Percentiles rank a stretch among this genome's conserved stretches.
Evolutionary conservation across 306 rosid genomes (phyloP).

Genomic region (Fragaria nilgerrensis): DNA sequence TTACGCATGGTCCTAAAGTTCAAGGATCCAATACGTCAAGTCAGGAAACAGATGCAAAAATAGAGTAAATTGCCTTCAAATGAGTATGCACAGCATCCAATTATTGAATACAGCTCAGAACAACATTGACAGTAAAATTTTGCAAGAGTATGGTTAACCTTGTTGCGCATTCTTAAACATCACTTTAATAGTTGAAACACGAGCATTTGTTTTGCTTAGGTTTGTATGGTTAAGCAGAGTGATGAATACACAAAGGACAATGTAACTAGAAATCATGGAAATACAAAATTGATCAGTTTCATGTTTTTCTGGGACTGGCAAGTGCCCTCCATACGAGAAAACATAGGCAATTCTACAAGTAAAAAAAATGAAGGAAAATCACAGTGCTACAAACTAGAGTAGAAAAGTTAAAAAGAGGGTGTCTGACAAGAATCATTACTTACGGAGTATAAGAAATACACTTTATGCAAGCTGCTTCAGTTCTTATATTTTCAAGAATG

Average conservation of each 20-base stretch:
- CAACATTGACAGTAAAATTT: not conserved
- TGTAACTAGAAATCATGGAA: not conserved
- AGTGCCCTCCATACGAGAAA: not conserved
- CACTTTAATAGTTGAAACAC: not conserved
- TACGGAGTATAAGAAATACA: not conserved
- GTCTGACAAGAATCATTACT: not conserved
- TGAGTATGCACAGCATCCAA: not conserved
- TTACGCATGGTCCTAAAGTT: not conserved
- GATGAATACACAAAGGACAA: not conserved
- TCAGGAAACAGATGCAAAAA: not conserved
- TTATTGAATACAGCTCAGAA: not conserved
- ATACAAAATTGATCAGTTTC: not conserved
- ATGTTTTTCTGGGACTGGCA: not conserved
- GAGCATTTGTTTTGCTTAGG: not conserved
- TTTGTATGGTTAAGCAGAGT: not conserved
- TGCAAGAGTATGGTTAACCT: not conserved
- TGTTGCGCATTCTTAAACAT: not conserved
- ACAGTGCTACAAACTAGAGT: not conserved
- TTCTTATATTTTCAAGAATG: not conserved
- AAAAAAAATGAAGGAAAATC: no score
- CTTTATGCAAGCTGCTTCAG: not conserved
- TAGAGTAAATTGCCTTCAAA: conserved; percentile 5
- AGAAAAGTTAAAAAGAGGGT: not conserved
- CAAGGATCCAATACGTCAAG: not conserved
- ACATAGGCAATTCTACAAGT: not conserved